A percentile compares a stretch with the other conserved stretches of the same genome.
phyloP scores from a whole-genome alignment of 1,284 basidiomycete genomes.

The Singerocomus inundabilis region DNA sequence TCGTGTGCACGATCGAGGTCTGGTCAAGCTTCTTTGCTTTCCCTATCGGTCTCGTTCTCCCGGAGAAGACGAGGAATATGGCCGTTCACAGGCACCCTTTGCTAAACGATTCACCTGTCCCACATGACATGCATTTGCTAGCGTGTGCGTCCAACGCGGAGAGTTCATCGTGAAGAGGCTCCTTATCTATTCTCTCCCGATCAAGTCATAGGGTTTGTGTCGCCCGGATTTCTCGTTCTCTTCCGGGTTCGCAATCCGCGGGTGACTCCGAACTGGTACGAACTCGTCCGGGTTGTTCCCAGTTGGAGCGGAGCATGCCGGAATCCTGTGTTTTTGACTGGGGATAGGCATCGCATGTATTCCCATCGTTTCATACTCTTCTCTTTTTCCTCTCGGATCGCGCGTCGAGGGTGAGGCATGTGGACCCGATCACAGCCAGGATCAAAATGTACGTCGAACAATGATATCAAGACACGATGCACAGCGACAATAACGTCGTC shows the following conservation, averaged over 20 bases:
- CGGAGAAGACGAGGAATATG: constrained; percentile 12
- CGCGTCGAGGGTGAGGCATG: too few species aligned
- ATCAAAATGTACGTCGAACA: neutral
- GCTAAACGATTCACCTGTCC: constrained; percentile 18
- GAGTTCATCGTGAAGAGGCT: constrained; percentile 3
- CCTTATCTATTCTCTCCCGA: constrained; percentile 1
- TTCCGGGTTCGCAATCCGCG: neutral
- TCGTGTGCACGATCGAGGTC: constrained; percentile 18
- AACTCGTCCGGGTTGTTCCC: neutral
- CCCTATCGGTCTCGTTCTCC: constrained; percentile 4
- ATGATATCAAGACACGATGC: neutral
- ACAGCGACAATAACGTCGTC: neutral
- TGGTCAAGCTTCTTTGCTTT: constrained; percentile 3
- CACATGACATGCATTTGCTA: constrained; percentile 11
- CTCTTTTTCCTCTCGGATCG: neutral
- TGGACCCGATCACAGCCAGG: constrained; percentile 4
- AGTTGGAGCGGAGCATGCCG: neutral
- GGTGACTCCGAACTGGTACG: neutral
- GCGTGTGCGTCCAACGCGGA: constrained; percentile 12
- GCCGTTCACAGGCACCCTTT: constrained; percentile 23
- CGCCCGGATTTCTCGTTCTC: neutral
- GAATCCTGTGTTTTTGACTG: neutral
- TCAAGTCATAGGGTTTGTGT: neutral
- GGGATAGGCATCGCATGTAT: neutral
- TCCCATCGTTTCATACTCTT: neutral